Evolutionary conservation across 257 asterid species (phyloP).

Genomic region (Misopates orontium): DNA sequence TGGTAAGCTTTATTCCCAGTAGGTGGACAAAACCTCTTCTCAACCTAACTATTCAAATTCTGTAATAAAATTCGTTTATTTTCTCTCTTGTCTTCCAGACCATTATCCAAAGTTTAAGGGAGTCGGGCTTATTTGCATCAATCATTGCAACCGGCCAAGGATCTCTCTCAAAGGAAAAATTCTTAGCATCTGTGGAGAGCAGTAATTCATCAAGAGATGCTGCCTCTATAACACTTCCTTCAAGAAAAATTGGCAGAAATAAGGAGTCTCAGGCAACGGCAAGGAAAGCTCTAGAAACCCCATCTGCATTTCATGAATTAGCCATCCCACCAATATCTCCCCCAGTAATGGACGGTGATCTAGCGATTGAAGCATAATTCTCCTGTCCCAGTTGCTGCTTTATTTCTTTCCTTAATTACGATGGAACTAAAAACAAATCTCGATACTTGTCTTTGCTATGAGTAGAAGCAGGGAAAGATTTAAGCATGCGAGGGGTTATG

Average conservation of each 20-base stretch:
- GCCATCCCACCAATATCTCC: constrained; percentile 89
- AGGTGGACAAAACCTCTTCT: neutral
- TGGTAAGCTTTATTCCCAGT: constrained; percentile 51
- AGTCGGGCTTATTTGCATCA: constrained; percentile 71
- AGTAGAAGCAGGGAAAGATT: constrained; percentile 45
- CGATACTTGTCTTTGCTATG: constrained; percentile 23
- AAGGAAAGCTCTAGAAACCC: constrained; percentile 51
- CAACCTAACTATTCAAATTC: constrained; percentile 3
- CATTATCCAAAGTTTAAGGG: constrained; percentile 86
- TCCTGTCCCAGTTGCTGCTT: constrained; percentile 53
- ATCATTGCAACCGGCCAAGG: constrained; percentile 61
- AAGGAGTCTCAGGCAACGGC: constrained; percentile 48
- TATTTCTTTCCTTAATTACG: constrained; percentile 45
- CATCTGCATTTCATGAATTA: constrained; percentile 37
- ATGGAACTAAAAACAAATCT: constrained; percentile 22
- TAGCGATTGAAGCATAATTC: constrained; percentile 50
- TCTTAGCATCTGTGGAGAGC: constrained; percentile 63
- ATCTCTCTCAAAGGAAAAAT: constrained; percentile 57
- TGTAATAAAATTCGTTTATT: constrained; percentile 1
- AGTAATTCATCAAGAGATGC: constrained; percentile 59
- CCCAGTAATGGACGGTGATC: constrained; percentile 54
- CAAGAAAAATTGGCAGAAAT: constrained; percentile 67
- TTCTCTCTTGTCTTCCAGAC: constrained; percentile 45
- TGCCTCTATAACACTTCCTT: constrained; percentile 44
- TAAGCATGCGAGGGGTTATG: constrained; percentile 41